Conservation (phyloP, 2,329 filamentous ascomycete species). For the Apiospora phragmitis region DNA sequence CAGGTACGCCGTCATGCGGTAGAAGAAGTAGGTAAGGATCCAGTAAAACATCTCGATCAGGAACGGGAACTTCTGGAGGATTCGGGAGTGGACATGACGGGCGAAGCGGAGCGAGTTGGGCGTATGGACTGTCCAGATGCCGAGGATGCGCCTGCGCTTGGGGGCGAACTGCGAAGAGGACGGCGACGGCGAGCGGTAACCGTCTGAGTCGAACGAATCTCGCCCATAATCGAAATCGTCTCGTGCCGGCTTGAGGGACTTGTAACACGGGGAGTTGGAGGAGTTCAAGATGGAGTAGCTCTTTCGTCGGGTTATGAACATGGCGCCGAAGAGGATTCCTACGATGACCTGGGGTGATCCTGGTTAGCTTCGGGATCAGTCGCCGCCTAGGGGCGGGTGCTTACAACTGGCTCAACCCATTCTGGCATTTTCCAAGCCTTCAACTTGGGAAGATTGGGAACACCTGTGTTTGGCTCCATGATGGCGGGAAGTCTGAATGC, state of each 20-base stretch:
- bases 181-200: slow-evolving; percentile 12
- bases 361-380: background rate
- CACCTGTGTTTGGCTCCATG: background rate
- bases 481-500: background rate
- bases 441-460: slow-evolving; percentile 7
- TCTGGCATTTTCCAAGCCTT: slow-evolving; percentile 30
- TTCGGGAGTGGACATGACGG: slow-evolving; percentile 56
- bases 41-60: slow-evolving; percentile 75
- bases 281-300: slow-evolving; percentile 34
- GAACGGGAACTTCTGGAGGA: slow-evolving; percentile 66
- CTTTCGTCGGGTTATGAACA: slow-evolving; percentile 38
- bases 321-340: slow-evolving; percentile 37
- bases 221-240: slow-evolving; percentile 11
- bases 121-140: slow-evolving; percentile 38
- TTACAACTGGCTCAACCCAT: slow-evolving; percentile 35
- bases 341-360: slow-evolving; percentile 33
- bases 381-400: background rate
- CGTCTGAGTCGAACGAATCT: slow-evolving; percentile 18
- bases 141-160: slow-evolving; percentile 31
- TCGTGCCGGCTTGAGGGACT: slow-evolving; percentile 20
- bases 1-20: slow-evolving; percentile 57
- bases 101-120: slow-evolving; percentile 61
- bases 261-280: slow-evolving; percentile 19
- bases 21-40: slow-evolving; percentile 65
- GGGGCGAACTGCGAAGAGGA: slow-evolving; percentile 23